Conservation (phyloP, 2,329 filamentous ascomycete species). For the Talaromyces atroroseus region DNA sequence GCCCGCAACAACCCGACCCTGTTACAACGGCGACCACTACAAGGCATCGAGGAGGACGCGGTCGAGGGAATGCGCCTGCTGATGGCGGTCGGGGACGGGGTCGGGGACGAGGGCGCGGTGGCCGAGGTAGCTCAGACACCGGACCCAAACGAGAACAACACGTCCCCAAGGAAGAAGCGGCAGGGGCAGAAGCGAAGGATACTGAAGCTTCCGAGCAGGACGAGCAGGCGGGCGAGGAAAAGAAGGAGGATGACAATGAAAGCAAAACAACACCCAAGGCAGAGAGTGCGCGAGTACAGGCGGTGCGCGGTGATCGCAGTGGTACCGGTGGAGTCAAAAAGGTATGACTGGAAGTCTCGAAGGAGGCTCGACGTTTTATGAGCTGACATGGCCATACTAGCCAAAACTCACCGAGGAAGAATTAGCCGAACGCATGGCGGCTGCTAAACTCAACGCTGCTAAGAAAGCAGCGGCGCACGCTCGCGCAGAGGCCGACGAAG, state of each 20-base stretch:
- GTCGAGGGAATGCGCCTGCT: neutral
- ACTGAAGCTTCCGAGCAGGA: slow-evolving; percentile 14
- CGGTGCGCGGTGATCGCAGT: slow-evolving; percentile 52
- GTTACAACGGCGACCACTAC: slow-evolving; percentile 2
- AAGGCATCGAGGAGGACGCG: slow-evolving; percentile 11
- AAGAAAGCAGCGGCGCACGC: slow-evolving; percentile 56
- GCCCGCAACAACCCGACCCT: slow-evolving; percentile 21
- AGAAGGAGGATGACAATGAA: slow-evolving; percentile 20
- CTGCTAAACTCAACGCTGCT: slow-evolving; percentile 58
- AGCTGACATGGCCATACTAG: slow-evolving; percentile 30
- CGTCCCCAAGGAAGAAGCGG: slow-evolving; percentile 16
- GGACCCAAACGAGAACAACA: slow-evolving; percentile 7
- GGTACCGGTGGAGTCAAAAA: slow-evolving; percentile 49
- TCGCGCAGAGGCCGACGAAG: slow-evolving; percentile 62
- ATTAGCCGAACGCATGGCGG: slow-evolving; percentile 55
- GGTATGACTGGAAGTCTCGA: slow-evolving; percentile 22
- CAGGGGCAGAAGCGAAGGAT: slow-evolving; percentile 24
- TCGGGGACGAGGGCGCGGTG: slow-evolving; percentile 4
- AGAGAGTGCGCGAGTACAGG: slow-evolving; percentile 32
- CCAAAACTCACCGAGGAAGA: slow-evolving; percentile 62
- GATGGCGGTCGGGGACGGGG: slow-evolving; percentile 10
- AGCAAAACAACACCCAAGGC: slow-evolving; percentile 4
- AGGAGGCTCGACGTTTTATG: neutral
- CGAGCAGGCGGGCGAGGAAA: slow-evolving; percentile 14
- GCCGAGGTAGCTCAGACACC: slow-evolving; percentile 3